Base-by-base conservation (phyloP, 225 moss, liverwort and hornwort genomes). In the Physcomitrium patens region DNA sequence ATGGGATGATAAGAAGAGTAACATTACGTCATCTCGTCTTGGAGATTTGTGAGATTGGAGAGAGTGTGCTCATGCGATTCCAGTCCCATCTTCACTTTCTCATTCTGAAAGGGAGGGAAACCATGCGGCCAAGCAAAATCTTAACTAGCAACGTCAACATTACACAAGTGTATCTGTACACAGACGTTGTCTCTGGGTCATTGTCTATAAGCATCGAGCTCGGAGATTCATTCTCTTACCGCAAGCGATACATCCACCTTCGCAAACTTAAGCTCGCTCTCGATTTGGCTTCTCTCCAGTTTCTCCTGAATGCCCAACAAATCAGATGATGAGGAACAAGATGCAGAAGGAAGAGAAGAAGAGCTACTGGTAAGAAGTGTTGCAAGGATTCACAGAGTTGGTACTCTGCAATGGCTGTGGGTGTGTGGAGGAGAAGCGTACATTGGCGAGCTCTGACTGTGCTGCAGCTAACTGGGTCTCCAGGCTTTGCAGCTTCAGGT, bases 251-350 rank as follows among this genome's bases (percentile, higher is more conserved):
- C 54, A 55, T 87, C 83, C 54, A 78, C 83, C 74, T 76, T 79
- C 43, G 73, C 44, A 63, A 84, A 73, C 64, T 87, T 87, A 55
- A 87, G 69, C 73, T 87, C 81, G 58, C 62, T 80, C 78, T 87
- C 76, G 5, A 84, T 23, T 14, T 84, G 78, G 71, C 1, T 60
- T 20, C 67, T 81, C 3, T 70, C 63, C 28, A 78, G 18, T 63
- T 70, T 87, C 6, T 81, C 84, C 86, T 87, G 62, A 24, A 78
- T 8, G 31, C 0, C 3, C 27, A 67, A 62, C 0, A 71, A 3
- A 63, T 60, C 17, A 0, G 24, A 15, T 37, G 4, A 4, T 37
- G 7, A 37, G 5, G 31, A 37, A 37, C 4, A 3, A 7, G 31
- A 37, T 1, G 2, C 31, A 37, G 31, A 4, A 7, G 31, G 31